A percentile compares a stretch with the other conserved stretches of the same genome.
Conservation (phyloP, 176 grass and related monocot species). For the Themeda triandra region DNA sequence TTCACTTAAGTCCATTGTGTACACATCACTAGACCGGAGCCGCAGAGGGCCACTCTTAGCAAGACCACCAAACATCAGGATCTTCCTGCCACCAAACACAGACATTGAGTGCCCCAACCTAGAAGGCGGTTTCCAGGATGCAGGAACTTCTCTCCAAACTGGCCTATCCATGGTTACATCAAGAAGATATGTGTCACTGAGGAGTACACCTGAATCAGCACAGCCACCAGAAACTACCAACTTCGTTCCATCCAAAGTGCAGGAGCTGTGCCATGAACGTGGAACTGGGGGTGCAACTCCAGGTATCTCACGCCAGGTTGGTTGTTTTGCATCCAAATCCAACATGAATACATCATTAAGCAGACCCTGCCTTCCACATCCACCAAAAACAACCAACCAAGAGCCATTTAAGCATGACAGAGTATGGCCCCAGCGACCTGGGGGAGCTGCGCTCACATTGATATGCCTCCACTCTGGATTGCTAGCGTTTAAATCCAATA, state of each 20-base stretch:
- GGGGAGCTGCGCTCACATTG: conserved; percentile 73
- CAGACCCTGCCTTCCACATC: conserved; percentile 76
- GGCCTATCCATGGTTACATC: conserved; percentile 89
- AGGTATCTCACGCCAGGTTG: conserved; percentile 84
- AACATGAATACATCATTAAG: conserved; percentile 94
- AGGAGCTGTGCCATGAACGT: conserved; percentile 89
- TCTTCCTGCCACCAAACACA: conserved; percentile 64
- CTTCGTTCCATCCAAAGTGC: conserved; percentile 81
- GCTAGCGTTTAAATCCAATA: conserved; percentile 85
- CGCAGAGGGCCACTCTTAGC: conserved; percentile 85
- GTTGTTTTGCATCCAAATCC: conserved; percentile 88
- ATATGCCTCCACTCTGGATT: conserved; percentile 93
- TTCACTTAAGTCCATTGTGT: conserved; percentile 92
- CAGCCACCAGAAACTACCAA: conserved; percentile 94
- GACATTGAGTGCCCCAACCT: conserved; percentile 82
- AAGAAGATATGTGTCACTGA: conserved; percentile 87
- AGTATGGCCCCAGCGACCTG: conserved; percentile 87
- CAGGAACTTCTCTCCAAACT: conserved; percentile 86
- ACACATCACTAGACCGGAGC: conserved; percentile 80
- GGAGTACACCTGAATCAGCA: conserved; percentile 86
- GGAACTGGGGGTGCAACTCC: conserved; percentile 83
- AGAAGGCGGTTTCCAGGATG: conserved; percentile 81
- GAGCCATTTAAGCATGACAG: conserved; percentile 88
- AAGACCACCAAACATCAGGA: conserved; percentile 90
- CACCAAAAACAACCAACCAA: conserved; percentile 86